phyloP scores from a whole-genome alignment of 441 rosid species.

The Corymbia citriodora region DNA sequence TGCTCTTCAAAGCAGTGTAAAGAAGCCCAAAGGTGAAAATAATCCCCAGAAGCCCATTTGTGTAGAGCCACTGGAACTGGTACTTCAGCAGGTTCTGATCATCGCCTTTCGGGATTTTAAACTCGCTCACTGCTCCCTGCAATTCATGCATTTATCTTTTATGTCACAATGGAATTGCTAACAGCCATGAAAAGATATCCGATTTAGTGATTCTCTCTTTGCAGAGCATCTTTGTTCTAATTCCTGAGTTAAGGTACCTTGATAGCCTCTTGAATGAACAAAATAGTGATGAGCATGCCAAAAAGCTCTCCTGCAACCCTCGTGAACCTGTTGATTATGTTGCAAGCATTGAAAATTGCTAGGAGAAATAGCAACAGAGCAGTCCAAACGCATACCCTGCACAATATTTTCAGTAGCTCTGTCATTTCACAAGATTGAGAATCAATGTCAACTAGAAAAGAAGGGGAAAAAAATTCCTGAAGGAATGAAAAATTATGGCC shows the following conservation, averaged over 20 bases:
- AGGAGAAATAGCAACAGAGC: conserved; percentile 3
- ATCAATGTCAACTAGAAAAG: not conserved
- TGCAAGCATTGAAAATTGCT: conserved; percentile 5
- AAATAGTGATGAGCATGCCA: conserved; percentile 4
- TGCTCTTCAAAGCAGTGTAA: conserved; percentile 8
- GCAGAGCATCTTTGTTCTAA: not conserved
- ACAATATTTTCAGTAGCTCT: not conserved
- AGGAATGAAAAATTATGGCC: not conserved
- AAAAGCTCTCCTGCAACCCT: conserved; percentile 7
- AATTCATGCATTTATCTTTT: not conserved
- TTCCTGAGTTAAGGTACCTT: not conserved
- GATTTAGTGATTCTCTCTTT: not conserved
- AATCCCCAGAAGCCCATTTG: conserved; percentile 8
- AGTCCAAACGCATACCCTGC: conserved; percentile 9
- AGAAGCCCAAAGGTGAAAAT: conserved; percentile 8
- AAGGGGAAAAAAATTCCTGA: not conserved
- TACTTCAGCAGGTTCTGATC: not conserved
- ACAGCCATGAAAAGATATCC: not conserved
- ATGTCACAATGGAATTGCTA: not conserved
- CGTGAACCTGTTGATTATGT: conserved; percentile 3
- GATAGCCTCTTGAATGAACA: conserved; percentile 5
- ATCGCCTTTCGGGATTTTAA: not conserved
- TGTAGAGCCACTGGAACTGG: conserved; percentile 7
- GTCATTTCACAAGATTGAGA: not conserved
- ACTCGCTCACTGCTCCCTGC: conserved; percentile 3